Evolutionary conservation across 2,329 filamentous ascomycete species (phyloP).

Genomic region (Cladophialophora exuberans): DNA sequence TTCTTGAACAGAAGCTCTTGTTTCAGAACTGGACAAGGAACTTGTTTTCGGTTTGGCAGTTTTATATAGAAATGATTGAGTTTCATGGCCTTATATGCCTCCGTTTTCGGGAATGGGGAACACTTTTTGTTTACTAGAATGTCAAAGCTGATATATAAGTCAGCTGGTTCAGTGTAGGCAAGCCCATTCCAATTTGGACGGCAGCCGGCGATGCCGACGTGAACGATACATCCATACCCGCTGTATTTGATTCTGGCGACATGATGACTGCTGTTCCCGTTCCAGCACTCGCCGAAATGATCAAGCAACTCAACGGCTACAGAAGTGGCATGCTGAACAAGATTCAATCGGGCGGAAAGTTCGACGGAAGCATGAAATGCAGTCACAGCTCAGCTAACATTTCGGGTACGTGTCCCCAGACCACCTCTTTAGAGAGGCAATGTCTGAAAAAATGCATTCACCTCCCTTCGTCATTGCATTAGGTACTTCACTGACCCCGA

Average conservation of each 20-base stretch:
- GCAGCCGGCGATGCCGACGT: not conserved
- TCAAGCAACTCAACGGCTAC: not conserved
- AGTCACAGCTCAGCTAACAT: not conserved
- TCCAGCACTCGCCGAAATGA: not conserved
- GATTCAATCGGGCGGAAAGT: not conserved
- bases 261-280: not conserved
- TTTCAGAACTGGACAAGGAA: too few species aligned
- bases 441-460: too few species aligned
- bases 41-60: too few species aligned
- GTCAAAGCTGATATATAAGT: too few species aligned
- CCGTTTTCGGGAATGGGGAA: too few species aligned
- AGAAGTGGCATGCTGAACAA: not conserved
- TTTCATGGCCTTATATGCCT: too few species aligned
- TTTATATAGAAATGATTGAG: too few species aligned
- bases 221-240: not conserved
- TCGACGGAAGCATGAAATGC: not conserved
- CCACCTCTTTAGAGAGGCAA: too few species aligned
- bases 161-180: not conserved
- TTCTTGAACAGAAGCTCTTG: too few species aligned
- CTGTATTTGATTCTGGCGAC: not conserved
- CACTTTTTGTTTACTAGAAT: too few species aligned
- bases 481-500: not conserved
- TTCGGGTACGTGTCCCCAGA: not conserved
- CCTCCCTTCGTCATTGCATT: not conserved
- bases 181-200: not conserved